Evolutionary conservation across 2,329 filamentous ascomycete genomes (phyloP), one percentile per base, ranked within the genome.

Genomic region (Epichloe hybrida): DNA sequence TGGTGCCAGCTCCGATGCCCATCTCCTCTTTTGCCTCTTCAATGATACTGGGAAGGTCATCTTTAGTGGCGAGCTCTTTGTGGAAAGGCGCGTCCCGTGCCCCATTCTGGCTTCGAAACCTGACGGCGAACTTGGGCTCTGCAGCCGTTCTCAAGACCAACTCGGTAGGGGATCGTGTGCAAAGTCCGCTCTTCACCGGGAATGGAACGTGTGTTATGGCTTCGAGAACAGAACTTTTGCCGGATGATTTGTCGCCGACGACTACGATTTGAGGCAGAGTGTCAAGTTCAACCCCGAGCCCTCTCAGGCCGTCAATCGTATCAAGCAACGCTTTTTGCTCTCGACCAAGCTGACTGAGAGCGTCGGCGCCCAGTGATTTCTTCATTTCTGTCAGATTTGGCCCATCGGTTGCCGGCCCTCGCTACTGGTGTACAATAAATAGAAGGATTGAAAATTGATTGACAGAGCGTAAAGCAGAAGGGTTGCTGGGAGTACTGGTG

Each of bases 211-310:
- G 72, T 0, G 79, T 78, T 45, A 85, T 77, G 0, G 80, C 81
- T 55, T 84, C 77, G 0, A 84, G 70, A 0, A 83, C 77, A 0
- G 78, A 83, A n/a, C 74, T 80, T 58, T 84, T 84, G 2, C 80
- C 80, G 1, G 74, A 73, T 0, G 75, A 80, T 51, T 80, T 77
- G 50, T 80, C 74, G 4, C 81, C 79, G 31, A 76, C 76, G 4
- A 82, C 78, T 3, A 82, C 71, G 38, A 80, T 68, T 55, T 78
- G 73, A 2, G 77, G 76, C 0, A 77, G 63, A 38, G 72, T 63
- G 23, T 77, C 66, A 13, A 75, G 31, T 15, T 46, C 34, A 37
- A 46, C 7, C 17, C 34, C 45, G 13, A 38, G n/a, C 31, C 45
- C 34, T 36, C 34, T 3, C 9, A 46, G 45, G 35, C 45, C 5